Percentiles rank a stretch among this genome's conserved stretches.
Evolutionary conservation across 202 grass and related monocot genomes (phyloP).

Genomic region (Brachypodium distachyon): DNA sequence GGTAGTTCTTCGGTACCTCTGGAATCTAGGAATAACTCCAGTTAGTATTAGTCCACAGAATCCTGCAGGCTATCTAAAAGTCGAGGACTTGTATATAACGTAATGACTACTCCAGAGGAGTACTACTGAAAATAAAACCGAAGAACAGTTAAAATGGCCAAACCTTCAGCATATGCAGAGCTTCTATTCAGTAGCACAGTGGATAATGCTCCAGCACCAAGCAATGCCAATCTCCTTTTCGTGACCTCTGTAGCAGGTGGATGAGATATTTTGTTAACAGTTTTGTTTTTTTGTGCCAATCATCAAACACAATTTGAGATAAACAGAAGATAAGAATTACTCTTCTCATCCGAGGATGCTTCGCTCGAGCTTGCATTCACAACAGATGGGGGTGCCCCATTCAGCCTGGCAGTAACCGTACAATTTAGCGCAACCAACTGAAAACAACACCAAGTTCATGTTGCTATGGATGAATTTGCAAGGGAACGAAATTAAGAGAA

Average conservation of each 20-base stretch:
- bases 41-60: background rate
- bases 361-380: slow-evolving; percentile 33
- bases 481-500: background rate
- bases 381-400: slow-evolving; percentile 18
- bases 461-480: background rate
- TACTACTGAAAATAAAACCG: background rate
- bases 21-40: slow-evolving; percentile 34
- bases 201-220: slow-evolving; percentile 54
- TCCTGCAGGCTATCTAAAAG: background rate
- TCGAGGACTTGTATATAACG: background rate
- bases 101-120: background rate
- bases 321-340: slow-evolving; percentile 14
- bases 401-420: slow-evolving; percentile 13
- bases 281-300: background rate
- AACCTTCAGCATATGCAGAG: slow-evolving; percentile 71
- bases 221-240: slow-evolving; percentile 51
- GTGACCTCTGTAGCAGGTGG: slow-evolving; percentile 34
- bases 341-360: slow-evolving; percentile 32
- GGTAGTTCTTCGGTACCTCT: slow-evolving; percentile 70
- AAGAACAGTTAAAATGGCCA: background rate
- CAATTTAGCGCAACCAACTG: slow-evolving; percentile 48
- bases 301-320: background rate
- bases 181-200: slow-evolving; percentile 28
- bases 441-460: background rate
- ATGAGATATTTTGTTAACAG: background rate